Conservation (phyloP, 306 rosid genomes). For the Canavalia gladiata region DNA sequence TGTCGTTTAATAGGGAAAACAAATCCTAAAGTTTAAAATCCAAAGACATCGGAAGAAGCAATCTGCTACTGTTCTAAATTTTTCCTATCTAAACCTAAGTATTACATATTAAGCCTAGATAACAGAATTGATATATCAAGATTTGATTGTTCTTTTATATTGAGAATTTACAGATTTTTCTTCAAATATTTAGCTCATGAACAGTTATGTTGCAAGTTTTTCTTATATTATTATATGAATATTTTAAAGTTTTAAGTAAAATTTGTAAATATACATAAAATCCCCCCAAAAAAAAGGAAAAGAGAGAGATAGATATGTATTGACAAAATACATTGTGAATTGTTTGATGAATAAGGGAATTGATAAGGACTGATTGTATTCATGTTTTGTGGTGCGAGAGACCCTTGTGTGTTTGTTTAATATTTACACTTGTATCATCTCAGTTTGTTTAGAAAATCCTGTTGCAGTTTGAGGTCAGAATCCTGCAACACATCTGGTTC, state of each 20-base stretch:
- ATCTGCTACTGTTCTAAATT: neutral
- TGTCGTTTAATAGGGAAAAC: neutral
- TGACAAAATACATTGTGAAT: too few relatives aligned
- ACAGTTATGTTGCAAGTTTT: neutral
- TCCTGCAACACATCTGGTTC: slow-evolving; percentile 58
- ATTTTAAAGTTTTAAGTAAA: too few relatives aligned
- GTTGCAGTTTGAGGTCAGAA: slow-evolving; percentile 63
- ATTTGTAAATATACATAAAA: too few relatives aligned
- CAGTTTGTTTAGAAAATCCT: slow-evolving; percentile 1
- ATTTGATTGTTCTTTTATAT: neutral
- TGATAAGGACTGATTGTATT: too few relatives aligned
- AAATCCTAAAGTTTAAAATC: neutral
- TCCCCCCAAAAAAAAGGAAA: too few relatives aligned
- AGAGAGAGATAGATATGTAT: too few relatives aligned
- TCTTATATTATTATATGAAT: neutral
- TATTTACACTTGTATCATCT: neutral
- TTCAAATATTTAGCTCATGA: neutral
- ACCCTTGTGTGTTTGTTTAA: neutral
- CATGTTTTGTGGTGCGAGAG: neutral
- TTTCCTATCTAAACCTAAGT: neutral
- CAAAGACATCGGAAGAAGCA: neutral
- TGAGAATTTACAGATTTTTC: neutral
- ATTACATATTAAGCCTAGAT: neutral
- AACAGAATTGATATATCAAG: neutral
- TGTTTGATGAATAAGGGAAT: too few relatives aligned